A percentile compares a stretch with the other conserved stretches of the same genome.
These are phyloP conservation scores for Austroboletus eburneus DNA, from an alignment of 768 basidiomycete genomes.

Conservation along the genomic window DNA sequence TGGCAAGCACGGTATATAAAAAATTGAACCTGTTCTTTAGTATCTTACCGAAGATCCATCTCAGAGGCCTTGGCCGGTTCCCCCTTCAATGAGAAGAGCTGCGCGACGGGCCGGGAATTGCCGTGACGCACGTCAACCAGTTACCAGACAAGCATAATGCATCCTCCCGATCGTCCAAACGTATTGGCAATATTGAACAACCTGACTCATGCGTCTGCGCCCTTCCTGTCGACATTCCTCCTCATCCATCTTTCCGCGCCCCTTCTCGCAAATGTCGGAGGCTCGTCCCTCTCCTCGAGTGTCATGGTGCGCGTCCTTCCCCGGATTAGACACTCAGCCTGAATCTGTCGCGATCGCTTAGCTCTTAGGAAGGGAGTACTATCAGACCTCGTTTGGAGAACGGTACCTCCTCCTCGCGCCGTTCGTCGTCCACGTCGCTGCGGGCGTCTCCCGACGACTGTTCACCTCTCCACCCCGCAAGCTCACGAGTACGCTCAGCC, in stretches of 20 bases:
- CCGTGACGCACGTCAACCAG: no score
- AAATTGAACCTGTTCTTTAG: no score
- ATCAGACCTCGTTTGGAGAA: constrained; percentile 70
- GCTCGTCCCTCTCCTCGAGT: constrained; percentile 61
- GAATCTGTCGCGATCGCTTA: no score
- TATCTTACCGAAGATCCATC: no score
- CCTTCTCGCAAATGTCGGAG: constrained; percentile 64
- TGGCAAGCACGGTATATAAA: no score
- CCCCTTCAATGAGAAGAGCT: no score
- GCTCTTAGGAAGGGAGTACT: constrained; percentile 83
- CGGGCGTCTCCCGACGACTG: constrained; percentile 58
- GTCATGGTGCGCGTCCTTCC: constrained; percentile 60
- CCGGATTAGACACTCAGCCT: no score
- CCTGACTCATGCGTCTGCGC: constrained; percentile 63
- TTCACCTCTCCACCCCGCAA: constrained; percentile 36
- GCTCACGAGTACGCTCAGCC: constrained; percentile 43
- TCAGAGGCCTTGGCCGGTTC: no score
- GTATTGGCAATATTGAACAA: constrained; percentile 40
- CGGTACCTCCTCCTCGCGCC: constrained; percentile 64
- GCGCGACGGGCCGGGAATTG: no score
- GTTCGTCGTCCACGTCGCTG: constrained; percentile 57
- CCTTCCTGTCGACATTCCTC: constrained; percentile 75
- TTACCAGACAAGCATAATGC: no score
- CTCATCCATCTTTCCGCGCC: constrained; percentile 77
- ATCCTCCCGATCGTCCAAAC: constrained; percentile 1